These are phyloP conservation scores for Candida pseudoglaebosa DNA, from an alignment of 805 yeast genomes.

Conservation along the genomic window DNA sequence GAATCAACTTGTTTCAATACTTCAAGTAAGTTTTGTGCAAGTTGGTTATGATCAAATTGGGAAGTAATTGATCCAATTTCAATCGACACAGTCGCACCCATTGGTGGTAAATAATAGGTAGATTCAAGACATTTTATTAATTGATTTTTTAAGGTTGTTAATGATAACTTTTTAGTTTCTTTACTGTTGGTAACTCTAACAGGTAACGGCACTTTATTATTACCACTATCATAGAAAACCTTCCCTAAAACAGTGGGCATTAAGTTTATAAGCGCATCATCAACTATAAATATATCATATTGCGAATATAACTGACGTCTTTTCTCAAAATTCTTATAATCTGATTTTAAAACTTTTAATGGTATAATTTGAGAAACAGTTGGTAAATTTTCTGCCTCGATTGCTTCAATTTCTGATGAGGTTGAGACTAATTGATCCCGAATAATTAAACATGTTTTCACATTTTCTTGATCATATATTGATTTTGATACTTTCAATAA, in stretches of 20 bases:
- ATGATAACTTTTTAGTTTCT: constrained; percentile 41
- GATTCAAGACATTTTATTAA: constrained; percentile 55
- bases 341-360: constrained; percentile 72
- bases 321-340: constrained; percentile 84
- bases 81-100: constrained; percentile 64
- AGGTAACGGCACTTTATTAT: constrained; percentile 53
- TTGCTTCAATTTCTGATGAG: constrained; percentile 38
- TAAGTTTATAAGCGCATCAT: constrained; percentile 73
- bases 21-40: constrained; percentile 58
- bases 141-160: constrained; percentile 51
- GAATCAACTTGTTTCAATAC: constrained; percentile 47
- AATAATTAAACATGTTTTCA: constrained; percentile 61
- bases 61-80: constrained; percentile 56
- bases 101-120: constrained; percentile 63
- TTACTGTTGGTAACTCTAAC: constrained; percentile 21
- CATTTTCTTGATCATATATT: constrained; percentile 34
- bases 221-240: constrained; percentile 54
- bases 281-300: constrained; percentile 78
- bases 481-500: constrained; percentile 45
- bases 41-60: constrained; percentile 39
- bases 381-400: constrained; percentile 46
- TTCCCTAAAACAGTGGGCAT: constrained; percentile 85
- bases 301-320: constrained; percentile 68
- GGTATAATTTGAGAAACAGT: constrained; percentile 57
- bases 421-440: constrained; percentile 54